Evolutionary conservation across 164 flowering plant genomes (phyloP), one percentile per base, ranked within the genome.

Genomic region (Pachysandra terminalis): DNA sequence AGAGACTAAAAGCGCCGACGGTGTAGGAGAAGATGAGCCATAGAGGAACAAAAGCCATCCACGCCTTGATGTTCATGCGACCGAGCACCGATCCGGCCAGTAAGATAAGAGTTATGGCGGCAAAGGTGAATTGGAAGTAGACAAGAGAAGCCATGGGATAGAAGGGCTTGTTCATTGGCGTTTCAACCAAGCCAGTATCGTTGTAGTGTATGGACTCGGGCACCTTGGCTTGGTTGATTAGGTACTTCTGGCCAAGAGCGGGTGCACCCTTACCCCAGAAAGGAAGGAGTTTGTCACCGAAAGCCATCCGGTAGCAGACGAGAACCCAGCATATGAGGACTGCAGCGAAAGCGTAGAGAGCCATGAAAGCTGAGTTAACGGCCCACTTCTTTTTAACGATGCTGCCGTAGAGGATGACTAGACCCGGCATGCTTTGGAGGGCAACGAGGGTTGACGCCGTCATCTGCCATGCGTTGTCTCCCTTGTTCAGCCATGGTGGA

Each of bases 381-480:
- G 69, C 74, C 69, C 74, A 71, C 65, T 71, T 71, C 56, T 71
- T 71, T 19, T 72, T 72, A 0, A 72, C 75, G 5, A 72, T 72
- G 37, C 74, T 61, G 0, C 70, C 74, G 37, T 71, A 71, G 0
- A 71, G 56, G 52, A 71, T 71, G 0, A 71, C 75, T 0, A 66
- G 56, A 10, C 75, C 75, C 0, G 75, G 75, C 70, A 72, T 66
- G 61, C 70, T 66, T 14, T 72, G 75, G 4, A 72, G 56, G 3
- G 54, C 75, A 0, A 72, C 75, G 3, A 72, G 57, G 12, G 75
- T 72, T 0, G 75, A 28, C 0, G 75, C 70, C 0, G 62, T 72
- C 67, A 72, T 61, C n/a, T 72, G 75, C 75, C 75, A 72, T 66
- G 75, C 75, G 63, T 72, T 72, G 56, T 72, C 74, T 3, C 74